phyloP scores from a whole-genome alignment of 106 monocot species.

The Platanthera guangdongensis region DNA sequence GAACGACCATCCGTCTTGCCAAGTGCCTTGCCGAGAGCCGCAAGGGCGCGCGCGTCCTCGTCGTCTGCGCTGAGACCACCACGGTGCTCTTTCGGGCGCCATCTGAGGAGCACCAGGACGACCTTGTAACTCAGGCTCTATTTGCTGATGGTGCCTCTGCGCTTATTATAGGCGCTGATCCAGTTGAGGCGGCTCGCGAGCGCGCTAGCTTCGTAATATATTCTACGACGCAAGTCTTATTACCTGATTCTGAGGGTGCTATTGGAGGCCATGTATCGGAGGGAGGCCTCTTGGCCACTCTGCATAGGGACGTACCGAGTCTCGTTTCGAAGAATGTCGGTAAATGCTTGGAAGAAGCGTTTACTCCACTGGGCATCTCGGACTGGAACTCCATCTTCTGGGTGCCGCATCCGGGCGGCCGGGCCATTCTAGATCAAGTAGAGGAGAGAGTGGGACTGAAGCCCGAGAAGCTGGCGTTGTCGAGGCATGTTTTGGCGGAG shows the following conservation, averaged over 20 bases:
- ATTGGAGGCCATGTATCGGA: not conserved
- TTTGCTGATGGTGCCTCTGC: slow-evolving; percentile 4
- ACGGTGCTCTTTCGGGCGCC: not conserved
- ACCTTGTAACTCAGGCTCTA: not conserved
- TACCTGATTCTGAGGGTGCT: not conserved
- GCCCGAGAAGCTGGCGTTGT: not conserved
- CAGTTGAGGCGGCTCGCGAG: not conserved
- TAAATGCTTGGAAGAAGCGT: not conserved
- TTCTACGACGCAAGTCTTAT: not conserved
- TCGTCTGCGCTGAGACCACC: slow-evolving; percentile 1
- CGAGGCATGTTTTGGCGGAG: slow-evolving; percentile 2
- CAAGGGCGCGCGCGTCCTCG: not conserved
- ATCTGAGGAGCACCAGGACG: not conserved
- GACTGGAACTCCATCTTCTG: slow-evolving; percentile 7
- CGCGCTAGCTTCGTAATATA: not conserved
- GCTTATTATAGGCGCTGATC: not conserved
- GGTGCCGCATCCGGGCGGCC: not conserved
- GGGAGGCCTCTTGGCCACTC: not conserved
- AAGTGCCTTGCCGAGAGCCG: slow-evolving; percentile 12
- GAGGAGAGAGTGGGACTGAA: slow-evolving; percentile 1
- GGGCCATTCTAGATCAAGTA: not conserved
- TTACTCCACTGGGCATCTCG: not conserved
- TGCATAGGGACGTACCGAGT: not conserved
- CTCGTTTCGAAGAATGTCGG: slow-evolving; percentile 1
- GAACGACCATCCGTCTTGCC: slow-evolving; percentile 12